Evolutionary conservation across 768 basidiomycete species (phyloP).

Genomic region (Suillus spraguei): DNA sequence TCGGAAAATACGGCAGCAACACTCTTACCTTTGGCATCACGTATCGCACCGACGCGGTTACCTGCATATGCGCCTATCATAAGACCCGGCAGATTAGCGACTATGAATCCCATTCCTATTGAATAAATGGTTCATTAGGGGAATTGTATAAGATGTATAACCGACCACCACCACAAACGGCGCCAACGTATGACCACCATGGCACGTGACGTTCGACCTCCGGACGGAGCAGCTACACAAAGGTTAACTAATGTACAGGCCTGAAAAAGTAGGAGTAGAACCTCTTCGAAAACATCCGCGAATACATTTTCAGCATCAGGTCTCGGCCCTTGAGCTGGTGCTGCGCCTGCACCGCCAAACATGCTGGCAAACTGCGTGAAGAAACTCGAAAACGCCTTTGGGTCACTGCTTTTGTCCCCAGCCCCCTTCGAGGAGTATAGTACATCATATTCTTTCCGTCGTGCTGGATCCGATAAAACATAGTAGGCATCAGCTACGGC

Average conservation of each 20-base stretch:
- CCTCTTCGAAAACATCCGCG: slow-evolving; percentile 91
- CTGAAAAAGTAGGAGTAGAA: slow-evolving; percentile 28
- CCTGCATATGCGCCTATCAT: slow-evolving; percentile 87
- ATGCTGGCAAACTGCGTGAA: slow-evolving; percentile 75
- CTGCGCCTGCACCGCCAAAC: slow-evolving; percentile 51
- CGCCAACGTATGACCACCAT: slow-evolving; percentile 77
- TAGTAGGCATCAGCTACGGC: slow-evolving; percentile 94
- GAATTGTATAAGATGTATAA: slow-evolving; percentile 12
- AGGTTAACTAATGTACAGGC: neutral
- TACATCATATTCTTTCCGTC: slow-evolving; percentile 72
- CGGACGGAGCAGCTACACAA: slow-evolving; percentile 69
- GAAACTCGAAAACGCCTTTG: slow-evolving; percentile 71
- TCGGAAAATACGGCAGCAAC: slow-evolving; percentile 87
- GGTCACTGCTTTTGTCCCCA: slow-evolving; percentile 58
- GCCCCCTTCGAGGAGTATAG: slow-evolving; percentile 58
- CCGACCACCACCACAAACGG: slow-evolving; percentile 65
- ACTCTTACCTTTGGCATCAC: slow-evolving; percentile 94
- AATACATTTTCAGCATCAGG: slow-evolving; percentile 85
- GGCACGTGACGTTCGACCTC: slow-evolving; percentile 73
- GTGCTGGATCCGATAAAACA: slow-evolving; percentile 78
- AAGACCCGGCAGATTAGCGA: slow-evolving; percentile 84
- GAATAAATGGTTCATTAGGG: slow-evolving; percentile 43
- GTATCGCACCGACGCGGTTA: slow-evolving; percentile 86
- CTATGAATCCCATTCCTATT: slow-evolving; percentile 41
- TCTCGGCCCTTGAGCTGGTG: slow-evolving; percentile 41